Base-by-base conservation (phyloP, 768 basidiomycete genomes). In the Leucocoprinus birnbaumii region DNA sequence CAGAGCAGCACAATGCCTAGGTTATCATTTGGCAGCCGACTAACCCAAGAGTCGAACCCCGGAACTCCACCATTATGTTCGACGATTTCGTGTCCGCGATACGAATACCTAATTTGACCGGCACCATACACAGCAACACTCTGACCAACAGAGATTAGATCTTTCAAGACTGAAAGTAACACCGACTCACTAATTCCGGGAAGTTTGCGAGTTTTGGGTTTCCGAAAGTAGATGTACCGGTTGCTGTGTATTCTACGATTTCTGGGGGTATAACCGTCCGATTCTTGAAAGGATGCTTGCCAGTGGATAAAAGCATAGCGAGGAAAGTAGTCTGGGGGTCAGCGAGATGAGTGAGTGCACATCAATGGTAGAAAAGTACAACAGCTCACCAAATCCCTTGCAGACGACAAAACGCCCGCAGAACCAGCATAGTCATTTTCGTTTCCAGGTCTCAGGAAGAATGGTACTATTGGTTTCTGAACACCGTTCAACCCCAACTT, bases 51-150 rank as follows among this genome's bases (percentile, higher is more conserved):
- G 38, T 61, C 64, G 51, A 59, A 76, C 0, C 74, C 75, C 3
- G 73, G 71, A 53, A 73, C 72, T 46, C 64, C 66, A 2, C 77
- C 75, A 2, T 73, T 73, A 58, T 78, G 76, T 56, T 77, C 75
- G 31, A 77, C 66, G 8, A 76, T 63, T 48, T 75, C 73, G 46
- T 71, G 67, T 3, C 74, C 75, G 27, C 66, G 71, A 49, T 75
- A 76, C 0, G 72, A 66, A 54, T 65, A 74, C 7, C 70, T 56
- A 58, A 63, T 67, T 60, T 76, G 76, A 10, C 69, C 75, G 21
- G 66, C 66, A 0, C 73, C 75, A 42, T 77, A 77, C 0, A 74
- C 71, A 31, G 61, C 66, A 0, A 71, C 66, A 43, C 71, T 72
- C 76, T 76, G 1, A 19, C 4, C 7, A n/a, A 11, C 31, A 31